Evolutionary conservation across 2,329 filamentous ascomycete species (phyloP).

Genomic region (Cryoendolithus antarcticus): DNA sequence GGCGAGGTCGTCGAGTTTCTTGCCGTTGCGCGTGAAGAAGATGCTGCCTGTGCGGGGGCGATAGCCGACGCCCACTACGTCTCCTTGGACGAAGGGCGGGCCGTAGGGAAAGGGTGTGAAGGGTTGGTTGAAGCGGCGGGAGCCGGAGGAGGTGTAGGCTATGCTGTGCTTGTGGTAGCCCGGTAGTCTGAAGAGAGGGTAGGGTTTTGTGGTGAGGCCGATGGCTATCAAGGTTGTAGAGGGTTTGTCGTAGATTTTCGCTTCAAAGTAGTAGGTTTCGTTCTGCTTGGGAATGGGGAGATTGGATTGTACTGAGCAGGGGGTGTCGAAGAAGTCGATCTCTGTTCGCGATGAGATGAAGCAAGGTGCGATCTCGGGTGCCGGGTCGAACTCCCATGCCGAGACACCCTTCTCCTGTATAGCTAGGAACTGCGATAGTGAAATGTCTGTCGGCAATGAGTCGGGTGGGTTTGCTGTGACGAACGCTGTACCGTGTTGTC

Average conservation of each 20-base stretch:
- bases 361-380: conserved; percentile 95
- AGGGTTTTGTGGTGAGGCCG: conserved; percentile 92
- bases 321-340: conserved; percentile 97
- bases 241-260: conserved; percentile 96
- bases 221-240: conserved; percentile 78
- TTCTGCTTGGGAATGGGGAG: conserved; percentile 96
- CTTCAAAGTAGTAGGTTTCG: conserved; percentile 99
- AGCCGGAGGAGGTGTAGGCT: conserved; percentile 79
- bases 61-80: conserved; percentile 93
- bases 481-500: conserved; percentile 52
- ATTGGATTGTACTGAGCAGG: conserved; percentile 95
- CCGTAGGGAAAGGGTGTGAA: conserved; percentile 72
- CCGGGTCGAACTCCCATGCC: conserved; percentile 99
- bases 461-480: conserved; percentile 89
- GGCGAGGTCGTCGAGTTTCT: conserved; percentile 86
- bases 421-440: conserved; percentile 88
- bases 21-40: conserved; percentile 97
- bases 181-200: conserved; percentile 84
- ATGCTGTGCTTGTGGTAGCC: conserved; percentile 89
- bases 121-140: conserved; percentile 83
- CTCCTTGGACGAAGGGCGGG: conserved; percentile 76
- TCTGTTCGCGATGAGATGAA: conserved; percentile 94
- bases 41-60: conserved; percentile 85
- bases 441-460: conserved; percentile 92
- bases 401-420: conserved; percentile 99